Base-by-base conservation (phyloP, 2,329 filamentous ascomycete genomes). In the Aspergillus tamarii region DNA sequence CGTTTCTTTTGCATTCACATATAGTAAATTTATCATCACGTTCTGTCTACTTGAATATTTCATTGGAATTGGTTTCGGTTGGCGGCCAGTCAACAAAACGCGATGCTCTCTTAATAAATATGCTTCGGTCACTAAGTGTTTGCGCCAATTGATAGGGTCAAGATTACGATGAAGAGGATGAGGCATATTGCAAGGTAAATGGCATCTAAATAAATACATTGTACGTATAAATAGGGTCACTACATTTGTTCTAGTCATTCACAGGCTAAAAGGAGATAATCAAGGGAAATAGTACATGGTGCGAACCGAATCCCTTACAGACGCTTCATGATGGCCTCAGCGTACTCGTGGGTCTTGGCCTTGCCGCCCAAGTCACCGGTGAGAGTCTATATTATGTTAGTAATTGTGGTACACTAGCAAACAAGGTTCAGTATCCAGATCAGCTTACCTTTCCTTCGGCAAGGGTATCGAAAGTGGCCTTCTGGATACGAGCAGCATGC, bases 301-400 rank as follows among this genome's bases (percentile, higher is more conserved):
- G 57, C 70, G 58, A 64, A 66, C 66, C 64, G 62, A 66, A 63
- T 69, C 69, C 64, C 71, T 77, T 81, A 82, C 72, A 89, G 79
- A 67, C 84, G 84, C 76, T 84, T 84, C 81, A 98, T 97, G 78
- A 99, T 97, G 72, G 95, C 94, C 65, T 86, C 87, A 64, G 95
- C 93, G 81, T 96, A 99, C 85, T 99, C 92, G 83, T 90, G 85
- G 64, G 95, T 99, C 89, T 96, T 97, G 74, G 95, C 88, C 85
- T 93, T 97, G 79, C 95, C 95, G 74, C 95, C 95, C 74, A 99
- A 85, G 82, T 99, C 95, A 75, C 95, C 94, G 39, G 95, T 99
- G 81, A 99, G 89, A 67, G 88, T 82, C 86, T 88, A 74, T 41
- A 61, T 30, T 60, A 32, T 5, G 62, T 72, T 61, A 69, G 67